Evolutionary conservation across 306 rosid genomes (phyloP), one percentile per base, ranked within the genome.

Genomic region (Delonix regia): DNA sequence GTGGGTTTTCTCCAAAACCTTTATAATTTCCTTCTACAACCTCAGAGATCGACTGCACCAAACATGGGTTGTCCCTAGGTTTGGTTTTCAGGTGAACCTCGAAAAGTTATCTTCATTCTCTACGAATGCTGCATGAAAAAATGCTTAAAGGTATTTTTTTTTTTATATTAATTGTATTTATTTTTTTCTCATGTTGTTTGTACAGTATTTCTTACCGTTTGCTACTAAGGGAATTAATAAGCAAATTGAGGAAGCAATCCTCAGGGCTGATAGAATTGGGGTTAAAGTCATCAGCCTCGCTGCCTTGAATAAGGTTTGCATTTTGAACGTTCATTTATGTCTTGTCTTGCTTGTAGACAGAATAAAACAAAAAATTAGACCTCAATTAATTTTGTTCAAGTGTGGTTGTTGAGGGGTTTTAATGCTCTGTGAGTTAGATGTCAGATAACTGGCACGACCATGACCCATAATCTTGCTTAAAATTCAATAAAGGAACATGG

Each of bases 271-370:
- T 57, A 90, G 81, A 77, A 69, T 91, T 53, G 98, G 98, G 3
- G 91, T 94, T 9, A 88, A 90, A 85, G 98, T 94, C 75, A 90
- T 94, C 30, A 94, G 98, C 79, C 89, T 94, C 63, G 96, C 98
- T 48, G 98, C 98, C 57, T 82, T 94, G 69, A 94, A 91, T 85
- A 91, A 94, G 98, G 98, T 93, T 41, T 78, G 84, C 39, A 9
- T 56, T 30, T 21, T 74, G 5, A 66, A 61, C 30, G 39, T 47
- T 3, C 7, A 67, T 78, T 52, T 51, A 39, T 12, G 13, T 33
- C 18, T 0, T 22, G 27, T 56, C 13, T 41, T 65, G 45, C 33
- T 25, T 22, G 15, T 63, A 38, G 19, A 72, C 7, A 39, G 4
- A 5, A 61, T 15, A 18, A 3, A 16, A 12, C 8, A 55, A 0